phyloP scores from a whole-genome alignment of 352 stramenopile genomes.

The Phytophthora citrophthora region DNA sequence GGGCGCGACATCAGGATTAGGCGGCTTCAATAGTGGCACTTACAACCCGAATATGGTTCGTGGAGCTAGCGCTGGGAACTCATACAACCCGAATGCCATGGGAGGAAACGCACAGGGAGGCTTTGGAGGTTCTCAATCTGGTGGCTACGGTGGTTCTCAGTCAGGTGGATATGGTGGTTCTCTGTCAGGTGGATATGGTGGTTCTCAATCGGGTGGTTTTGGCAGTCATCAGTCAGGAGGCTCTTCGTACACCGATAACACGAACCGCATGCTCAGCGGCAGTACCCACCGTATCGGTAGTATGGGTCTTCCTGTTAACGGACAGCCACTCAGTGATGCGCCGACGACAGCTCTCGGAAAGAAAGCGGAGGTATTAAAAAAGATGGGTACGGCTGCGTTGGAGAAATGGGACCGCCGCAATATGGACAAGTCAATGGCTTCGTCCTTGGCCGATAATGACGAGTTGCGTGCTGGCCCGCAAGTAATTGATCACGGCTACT shows the following conservation, averaged over 20 bases:
- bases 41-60: conserved; percentile 54
- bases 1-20: conserved; percentile 34
- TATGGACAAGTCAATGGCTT: conserved; percentile 92
- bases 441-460: conserved; percentile 87
- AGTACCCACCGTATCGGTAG: conserved; percentile 43
- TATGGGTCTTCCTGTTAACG: conserved; percentile 59
- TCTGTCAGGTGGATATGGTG: conserved; percentile 12
- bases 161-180: conserved; percentile 7
- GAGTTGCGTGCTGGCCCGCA: conserved; percentile 70
- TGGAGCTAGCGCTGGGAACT: conserved; percentile 35
- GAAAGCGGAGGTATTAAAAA: conserved; percentile 82
- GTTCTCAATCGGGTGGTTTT: conserved; percentile 19
- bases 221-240: too few species aligned
- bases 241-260: conserved; percentile 61
- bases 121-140: conserved; percentile 27
- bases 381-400: conserved; percentile 77
- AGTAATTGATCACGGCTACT: conserved; percentile 78
- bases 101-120: conserved; percentile 19
- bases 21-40: conserved; percentile 50
- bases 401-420: conserved; percentile 89
- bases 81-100: conserved; percentile 37
- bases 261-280: conserved; percentile 59
- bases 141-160: background rate
- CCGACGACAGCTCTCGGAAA: conserved; percentile 72
- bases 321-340: conserved; percentile 46